Evolutionary conservation across 2,329 filamentous ascomycete species (phyloP).

Genomic region (Leptosphaerulina australis): DNA sequence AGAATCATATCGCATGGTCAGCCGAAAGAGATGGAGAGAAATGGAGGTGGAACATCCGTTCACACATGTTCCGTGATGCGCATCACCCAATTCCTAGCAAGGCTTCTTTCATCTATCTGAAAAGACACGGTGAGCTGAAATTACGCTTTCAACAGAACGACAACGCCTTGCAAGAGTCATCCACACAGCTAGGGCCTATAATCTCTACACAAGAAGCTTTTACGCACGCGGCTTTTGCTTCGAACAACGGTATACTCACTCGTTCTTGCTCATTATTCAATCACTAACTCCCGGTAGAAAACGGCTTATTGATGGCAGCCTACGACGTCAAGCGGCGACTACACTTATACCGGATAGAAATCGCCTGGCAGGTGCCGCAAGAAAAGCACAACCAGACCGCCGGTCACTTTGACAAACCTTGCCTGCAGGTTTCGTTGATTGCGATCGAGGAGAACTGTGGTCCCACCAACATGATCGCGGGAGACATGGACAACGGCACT

Average conservation of each 20-base stretch:
- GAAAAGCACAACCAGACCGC: conserved; percentile 60
- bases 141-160: conserved; percentile 79
- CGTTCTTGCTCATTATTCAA: neutral
- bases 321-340: conserved; percentile 74
- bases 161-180: conserved; percentile 72
- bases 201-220: conserved; percentile 62
- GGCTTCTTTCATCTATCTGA: conserved; percentile 77
- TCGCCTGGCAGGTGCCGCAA: conserved; percentile 72
- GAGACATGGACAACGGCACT: conserved; percentile 31
- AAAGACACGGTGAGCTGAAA: conserved; percentile 73
- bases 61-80: conserved; percentile 70
- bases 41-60: conserved; percentile 73
- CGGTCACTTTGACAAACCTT: conserved; percentile 47
- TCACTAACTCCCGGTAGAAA: conserved; percentile 33
- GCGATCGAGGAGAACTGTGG: conserved; percentile 40
- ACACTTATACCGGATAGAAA: conserved; percentile 72
- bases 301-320: conserved; percentile 67
- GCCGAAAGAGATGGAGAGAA: conserved; percentile 50
- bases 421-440: conserved; percentile 38
- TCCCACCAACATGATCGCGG: conserved; percentile 33
- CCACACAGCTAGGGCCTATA: conserved; percentile 75
- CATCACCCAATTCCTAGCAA: conserved; percentile 74
- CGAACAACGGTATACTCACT: conserved; percentile 70
- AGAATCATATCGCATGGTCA: conserved; percentile 50
- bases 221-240: conserved; percentile 53